Evolutionary conservation across 495 filamentous ascomycete species (phyloP).

Genomic region (Bacidia rubella): DNA sequence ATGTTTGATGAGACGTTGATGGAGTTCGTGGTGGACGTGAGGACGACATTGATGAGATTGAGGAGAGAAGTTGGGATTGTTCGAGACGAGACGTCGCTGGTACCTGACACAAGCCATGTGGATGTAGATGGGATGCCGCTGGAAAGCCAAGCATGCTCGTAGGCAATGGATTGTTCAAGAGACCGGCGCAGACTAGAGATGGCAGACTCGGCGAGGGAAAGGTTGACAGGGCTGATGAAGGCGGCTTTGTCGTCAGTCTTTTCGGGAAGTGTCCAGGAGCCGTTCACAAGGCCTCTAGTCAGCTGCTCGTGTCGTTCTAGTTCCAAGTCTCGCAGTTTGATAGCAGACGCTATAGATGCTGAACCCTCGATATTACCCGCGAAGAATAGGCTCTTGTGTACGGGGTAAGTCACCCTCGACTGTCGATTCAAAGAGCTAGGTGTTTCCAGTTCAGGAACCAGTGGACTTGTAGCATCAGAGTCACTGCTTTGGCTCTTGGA

Average conservation of each 20-base stretch:
- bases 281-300: conserved; percentile 43
- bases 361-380: conserved; percentile 49
- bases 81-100: conserved; percentile 19
- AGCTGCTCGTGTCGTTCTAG: conserved; percentile 28
- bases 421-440: conserved; percentile 42
- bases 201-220: conserved; percentile 41
- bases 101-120: conserved; percentile 51
- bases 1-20: background rate
- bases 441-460: conserved; percentile 62
- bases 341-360: conserved; percentile 31
- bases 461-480: conserved; percentile 37
- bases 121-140: conserved; percentile 51
- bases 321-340: conserved; percentile 26
- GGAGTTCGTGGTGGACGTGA: background rate
- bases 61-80: conserved; percentile 47
- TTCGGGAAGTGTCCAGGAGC: conserved; percentile 19
- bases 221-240: conserved; percentile 36
- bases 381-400: conserved; percentile 70
- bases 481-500: conserved; percentile 27
- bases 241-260: conserved; percentile 6
- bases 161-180: conserved; percentile 51
- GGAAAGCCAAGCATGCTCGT: conserved; percentile 59
- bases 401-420: conserved; percentile 60
- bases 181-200: conserved; percentile 52
- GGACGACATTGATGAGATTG: conserved; percentile 50